phyloP scores from a whole-genome alignment of 331 rosid genomes.

The Stylosanthes scabra region DNA sequence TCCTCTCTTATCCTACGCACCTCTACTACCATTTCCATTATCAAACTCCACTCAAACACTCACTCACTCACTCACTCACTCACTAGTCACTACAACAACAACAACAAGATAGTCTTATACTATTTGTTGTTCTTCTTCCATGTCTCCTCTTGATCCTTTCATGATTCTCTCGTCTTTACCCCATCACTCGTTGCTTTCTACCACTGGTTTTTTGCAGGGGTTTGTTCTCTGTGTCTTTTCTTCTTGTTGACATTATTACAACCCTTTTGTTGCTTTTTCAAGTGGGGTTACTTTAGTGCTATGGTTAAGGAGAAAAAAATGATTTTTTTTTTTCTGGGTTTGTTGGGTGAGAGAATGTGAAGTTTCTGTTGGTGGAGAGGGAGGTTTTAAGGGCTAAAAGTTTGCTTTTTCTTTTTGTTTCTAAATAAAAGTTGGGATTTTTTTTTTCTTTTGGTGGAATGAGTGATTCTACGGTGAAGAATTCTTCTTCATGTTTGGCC shows the following conservation, averaged over 20 bases:
- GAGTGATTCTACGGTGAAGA: slow-evolving; percentile 57
- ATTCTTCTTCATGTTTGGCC: slow-evolving; percentile 45
- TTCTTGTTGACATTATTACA: slow-evolving; percentile 46
- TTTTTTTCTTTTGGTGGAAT: slow-evolving; percentile 48
- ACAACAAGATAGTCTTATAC: neutral
- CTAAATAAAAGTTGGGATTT: too few relatives aligned
- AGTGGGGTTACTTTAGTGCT: slow-evolving; percentile 22
- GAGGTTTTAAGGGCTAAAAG: too few relatives aligned
- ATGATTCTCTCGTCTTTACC: slow-evolving; percentile 27
- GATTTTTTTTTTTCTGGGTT: neutral
- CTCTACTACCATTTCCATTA: neutral
- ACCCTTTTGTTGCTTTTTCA: slow-evolving; percentile 14
- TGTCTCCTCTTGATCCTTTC: neutral
- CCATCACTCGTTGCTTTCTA: slow-evolving; percentile 50
- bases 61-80: neutral
- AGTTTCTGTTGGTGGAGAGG: neutral
- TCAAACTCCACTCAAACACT: neutral
- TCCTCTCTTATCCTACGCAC: slow-evolving; percentile 47
- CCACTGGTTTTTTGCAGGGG: slow-evolving; percentile 42
- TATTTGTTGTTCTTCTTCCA: neutral
- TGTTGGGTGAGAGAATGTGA: slow-evolving; percentile 31
- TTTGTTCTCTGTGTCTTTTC: slow-evolving; percentile 38
- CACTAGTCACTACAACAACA: neutral
- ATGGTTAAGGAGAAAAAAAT: slow-evolving; percentile 9
- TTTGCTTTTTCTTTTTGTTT: slow-evolving; percentile 7